phyloP scores from a whole-genome alignment of 2,329 filamentous ascomycete species.

The Talaromyces sp. region DNA sequence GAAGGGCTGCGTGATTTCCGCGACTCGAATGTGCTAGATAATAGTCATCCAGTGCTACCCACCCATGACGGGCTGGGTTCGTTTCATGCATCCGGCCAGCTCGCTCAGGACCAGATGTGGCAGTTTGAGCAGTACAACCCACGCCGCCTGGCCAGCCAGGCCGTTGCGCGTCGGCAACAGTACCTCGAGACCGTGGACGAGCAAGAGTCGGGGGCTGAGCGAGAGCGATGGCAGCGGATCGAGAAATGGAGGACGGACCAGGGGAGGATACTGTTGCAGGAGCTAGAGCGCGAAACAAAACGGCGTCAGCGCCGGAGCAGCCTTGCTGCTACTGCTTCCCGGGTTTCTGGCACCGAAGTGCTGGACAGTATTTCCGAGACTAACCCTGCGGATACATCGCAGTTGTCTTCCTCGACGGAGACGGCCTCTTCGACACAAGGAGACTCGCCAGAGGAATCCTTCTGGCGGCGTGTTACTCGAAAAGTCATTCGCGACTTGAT shows the following conservation, averaged over 20 bases:
- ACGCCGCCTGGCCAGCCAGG: slow-evolving; percentile 49
- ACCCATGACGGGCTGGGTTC: slow-evolving; percentile 87
- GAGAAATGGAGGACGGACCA: slow-evolving; percentile 91
- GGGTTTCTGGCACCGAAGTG: slow-evolving; percentile 15
- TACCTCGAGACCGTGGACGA: slow-evolving; percentile 53
- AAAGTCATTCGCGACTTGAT: slow-evolving; percentile 85
- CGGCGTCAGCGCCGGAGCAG: slow-evolving; percentile 55
- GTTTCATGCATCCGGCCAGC: slow-evolving; percentile 62
- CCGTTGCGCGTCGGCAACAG: slow-evolving; percentile 48
- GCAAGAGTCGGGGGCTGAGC: slow-evolving; percentile 55
- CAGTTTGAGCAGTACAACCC: slow-evolving; percentile 84
- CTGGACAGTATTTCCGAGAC: slow-evolving; percentile 36
- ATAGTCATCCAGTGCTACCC: slow-evolving; percentile 65
- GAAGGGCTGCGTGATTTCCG: slow-evolving; percentile 87
- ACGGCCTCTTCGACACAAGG: slow-evolving; percentile 41
- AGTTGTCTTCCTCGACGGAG: slow-evolving; percentile 36
- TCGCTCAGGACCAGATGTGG: slow-evolving; percentile 77
- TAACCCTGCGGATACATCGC: slow-evolving; percentile 2
- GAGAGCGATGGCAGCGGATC: slow-evolving; percentile 75
- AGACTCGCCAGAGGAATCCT: slow-evolving; percentile 54
- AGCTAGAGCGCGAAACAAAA: slow-evolving; percentile 81
- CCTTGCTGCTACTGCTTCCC: slow-evolving; percentile 15
- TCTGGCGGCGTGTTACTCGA: slow-evolving; percentile 76
- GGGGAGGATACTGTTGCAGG: slow-evolving; percentile 75
- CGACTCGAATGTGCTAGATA: slow-evolving; percentile 51